Base-by-base conservation (phyloP, 495 filamentous ascomycete genomes). In the Eremomyces bilateralis region DNA sequence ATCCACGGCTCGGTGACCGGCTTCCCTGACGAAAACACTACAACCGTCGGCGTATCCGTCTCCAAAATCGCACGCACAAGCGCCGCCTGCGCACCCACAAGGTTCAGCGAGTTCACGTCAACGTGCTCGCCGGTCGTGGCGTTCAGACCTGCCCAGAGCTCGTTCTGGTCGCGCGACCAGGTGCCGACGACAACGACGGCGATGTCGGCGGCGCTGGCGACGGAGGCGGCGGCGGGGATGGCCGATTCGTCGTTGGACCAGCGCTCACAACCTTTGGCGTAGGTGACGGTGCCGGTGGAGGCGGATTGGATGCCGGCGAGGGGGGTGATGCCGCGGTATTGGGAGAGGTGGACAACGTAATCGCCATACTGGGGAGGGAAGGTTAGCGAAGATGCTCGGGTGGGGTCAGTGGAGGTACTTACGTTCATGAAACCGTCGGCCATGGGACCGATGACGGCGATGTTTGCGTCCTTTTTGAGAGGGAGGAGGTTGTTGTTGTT, bases 1-100 rank as follows among this genome's bases (percentile, higher is more conserved):
- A n/a, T n/a, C 80, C 80, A 90, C 1, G 76, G 77, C 75, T 84
- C 80, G 2, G 67, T 69, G 6, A 88, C 74, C 0, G 80, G 80
- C 2, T 78, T 82, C 13, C 80, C 80, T 22, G 74, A 76, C 42
- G 84, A 77, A 42, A 78, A 71, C 10, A 84, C 78, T 3, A 91
- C 67, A 1, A 80, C 64, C 1, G 79, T 70, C 27, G 64, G 65
- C 10, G 76, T 69, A 44, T 83, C 82, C 1, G 66, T 76, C n/a
- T 59, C 56, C 3, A 74, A 56, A 3, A 85, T 67, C 10, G 65
- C 66, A 29, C 64, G 59, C 45, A 85, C 69, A 17, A 90, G 57
- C 19, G 70, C 65, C 46, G 84, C 76, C 46, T 71, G 76, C 44
- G 65, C 69, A 1, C 68, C 71, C 3, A 78, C 77, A 6, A 85